These are phyloP conservation scores for Rhododendron mucronatum DNA, from an alignment of 148 eudicot species.

Conservation along the genomic window DNA sequence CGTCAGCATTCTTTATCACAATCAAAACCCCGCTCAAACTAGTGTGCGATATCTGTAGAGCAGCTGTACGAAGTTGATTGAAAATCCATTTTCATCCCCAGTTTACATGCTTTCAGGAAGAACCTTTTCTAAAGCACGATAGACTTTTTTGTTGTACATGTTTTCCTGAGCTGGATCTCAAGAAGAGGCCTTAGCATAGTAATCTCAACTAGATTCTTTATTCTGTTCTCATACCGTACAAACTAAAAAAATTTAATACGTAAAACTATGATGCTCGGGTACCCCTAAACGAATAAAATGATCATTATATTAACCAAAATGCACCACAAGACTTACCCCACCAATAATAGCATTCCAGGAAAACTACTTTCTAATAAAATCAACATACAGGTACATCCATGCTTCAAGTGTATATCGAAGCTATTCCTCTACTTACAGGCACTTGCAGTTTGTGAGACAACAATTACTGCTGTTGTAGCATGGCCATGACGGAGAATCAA, in stretches of 20 bases:
- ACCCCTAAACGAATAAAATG: background rate
- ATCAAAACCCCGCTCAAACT: background rate
- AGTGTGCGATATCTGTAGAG: background rate
- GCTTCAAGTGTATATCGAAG: background rate
- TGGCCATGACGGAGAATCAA: slow-evolving; percentile 17
- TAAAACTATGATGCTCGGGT: background rate
- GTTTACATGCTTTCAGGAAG: background rate
- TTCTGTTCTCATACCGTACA: background rate
- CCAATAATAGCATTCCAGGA: background rate
- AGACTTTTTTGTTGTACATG: background rate
- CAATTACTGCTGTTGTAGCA: slow-evolving; percentile 39
- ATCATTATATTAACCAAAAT: background rate
- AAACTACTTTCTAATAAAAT: background rate
- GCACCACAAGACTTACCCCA: background rate
- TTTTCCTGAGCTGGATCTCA: background rate
- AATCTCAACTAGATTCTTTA: background rate
- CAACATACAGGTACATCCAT: background rate
- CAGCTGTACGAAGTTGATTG: background rate
- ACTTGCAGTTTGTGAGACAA: slow-evolving; percentile 34
- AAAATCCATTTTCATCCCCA: background rate
- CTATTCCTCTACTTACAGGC: slow-evolving; percentile 43
- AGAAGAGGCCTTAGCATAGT: background rate
- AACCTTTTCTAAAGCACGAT: background rate
- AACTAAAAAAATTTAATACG: background rate
- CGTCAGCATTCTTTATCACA: background rate